phyloP scores from a whole-genome alignment of 768 basidiomycete genomes.

The Asterophora lycoperdoides region DNA sequence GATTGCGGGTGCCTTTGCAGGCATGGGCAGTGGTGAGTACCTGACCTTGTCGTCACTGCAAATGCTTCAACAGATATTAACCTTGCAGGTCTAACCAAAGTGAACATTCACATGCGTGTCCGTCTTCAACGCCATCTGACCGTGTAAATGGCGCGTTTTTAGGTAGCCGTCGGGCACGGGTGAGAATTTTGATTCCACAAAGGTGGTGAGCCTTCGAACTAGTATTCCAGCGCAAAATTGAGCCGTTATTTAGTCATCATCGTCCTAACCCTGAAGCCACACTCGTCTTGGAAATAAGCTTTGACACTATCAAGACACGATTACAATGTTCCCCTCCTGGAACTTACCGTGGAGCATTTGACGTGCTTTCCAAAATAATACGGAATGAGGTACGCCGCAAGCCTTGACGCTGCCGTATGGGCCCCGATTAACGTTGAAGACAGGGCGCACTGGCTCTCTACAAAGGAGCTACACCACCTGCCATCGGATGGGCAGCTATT shows the following conservation, averaged over 20 bases:
- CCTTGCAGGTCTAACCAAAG: conserved; percentile 44
- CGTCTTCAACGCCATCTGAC: background rate
- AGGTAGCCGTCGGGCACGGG: conserved; percentile 74
- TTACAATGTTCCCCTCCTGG: conserved; percentile 66
- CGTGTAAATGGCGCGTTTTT: conserved; percentile 1
- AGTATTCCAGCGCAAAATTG: background rate
- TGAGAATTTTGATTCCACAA: conserved; percentile 26
- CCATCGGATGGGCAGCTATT: conserved; percentile 68
- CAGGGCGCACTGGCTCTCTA: conserved; percentile 64
- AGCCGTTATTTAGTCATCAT: conserved; percentile 1
- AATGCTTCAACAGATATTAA: background rate
- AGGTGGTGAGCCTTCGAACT: conserved; percentile 6
- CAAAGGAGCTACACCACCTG: conserved; percentile 71
- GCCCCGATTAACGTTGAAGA: conserved; percentile 1
- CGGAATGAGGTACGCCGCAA: conserved; percentile 51
- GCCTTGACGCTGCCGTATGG: background rate
- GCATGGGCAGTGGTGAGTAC: conserved; percentile 55
- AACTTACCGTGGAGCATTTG: conserved; percentile 57
- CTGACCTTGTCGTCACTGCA: background rate
- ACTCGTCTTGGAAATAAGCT: conserved; percentile 33
- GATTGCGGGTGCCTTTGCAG: conserved; percentile 53
- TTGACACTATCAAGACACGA: conserved; percentile 72
- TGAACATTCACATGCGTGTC: conserved; percentile 18
- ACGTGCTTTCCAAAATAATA: conserved; percentile 53
- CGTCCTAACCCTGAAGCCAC: background rate